Base-by-base conservation (phyloP, 306 rosid species). In the Fragaria vesca region DNA sequence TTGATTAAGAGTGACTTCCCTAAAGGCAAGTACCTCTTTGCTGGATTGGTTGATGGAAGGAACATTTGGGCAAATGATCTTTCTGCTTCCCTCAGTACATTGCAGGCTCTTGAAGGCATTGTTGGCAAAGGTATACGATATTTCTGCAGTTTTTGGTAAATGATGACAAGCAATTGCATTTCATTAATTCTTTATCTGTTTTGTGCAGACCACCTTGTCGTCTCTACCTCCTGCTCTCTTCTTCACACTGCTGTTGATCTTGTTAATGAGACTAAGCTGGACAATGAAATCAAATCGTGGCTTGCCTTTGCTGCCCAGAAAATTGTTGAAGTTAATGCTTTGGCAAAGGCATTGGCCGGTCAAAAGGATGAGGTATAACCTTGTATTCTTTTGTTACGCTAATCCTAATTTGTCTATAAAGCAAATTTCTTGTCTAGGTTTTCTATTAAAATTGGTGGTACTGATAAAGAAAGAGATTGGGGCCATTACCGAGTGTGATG, bases 21-120 rank as follows among this genome's bases (percentile, higher is more conserved):
- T 30, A 81, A 87, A 68, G 92, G 85, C 24, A 93, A 90, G 78
- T 87, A 76, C 85, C 92, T 93, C 81, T 93, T 89, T 84, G 98
- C 97, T 78, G 98, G 98, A 57, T 83, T 93, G 43, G 98, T 93
- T 80, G 98, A 93, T 90, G 98, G 98, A 82, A 91, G 98, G 86
- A 93, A 91, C 88, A 93, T 93, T 66, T 93, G 98, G 98, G 98
- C 98, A 48, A 93, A 91, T 62, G 96, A 93, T 76, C 96, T 91
- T 61, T 77, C 88, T 79, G 78, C 91, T 74, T 91, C 98, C 61
- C 85, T 91, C 72, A 47, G 74, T 32, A 90, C 89, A 73, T 76
- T 93, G 71, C 30, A 82, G 45, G 34, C 76, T 76, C 93, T 93
- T 26, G 93, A 85, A 79, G 83, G 90, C 79, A 75, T 91, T 79